phyloP scores from a whole-genome alignment of 257 asterid species.

The Perilla frutescens region DNA sequence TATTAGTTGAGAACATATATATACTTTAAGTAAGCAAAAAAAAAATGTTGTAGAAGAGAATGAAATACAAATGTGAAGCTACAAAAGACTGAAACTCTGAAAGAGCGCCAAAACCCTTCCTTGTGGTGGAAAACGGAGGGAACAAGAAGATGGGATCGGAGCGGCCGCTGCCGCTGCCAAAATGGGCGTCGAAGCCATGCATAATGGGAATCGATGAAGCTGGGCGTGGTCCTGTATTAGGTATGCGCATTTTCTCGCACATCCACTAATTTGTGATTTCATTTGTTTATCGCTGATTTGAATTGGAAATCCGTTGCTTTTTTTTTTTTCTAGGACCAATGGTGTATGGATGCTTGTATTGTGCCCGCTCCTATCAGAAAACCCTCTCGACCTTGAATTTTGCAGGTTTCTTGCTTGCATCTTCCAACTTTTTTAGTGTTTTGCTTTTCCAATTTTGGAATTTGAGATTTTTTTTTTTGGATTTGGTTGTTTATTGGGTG shows the following conservation, averaged over 20 bases:
- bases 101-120: slow-evolving; percentile 37
- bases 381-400: slow-evolving; percentile 80
- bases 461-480: slow-evolving; percentile 1
- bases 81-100: neutral
- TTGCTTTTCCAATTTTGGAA: neutral
- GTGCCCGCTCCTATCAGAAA: slow-evolving; percentile 80
- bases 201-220: slow-evolving; percentile 99
- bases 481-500: neutral
- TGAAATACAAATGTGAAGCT: neutral
- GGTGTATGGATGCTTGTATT: slow-evolving; percentile 95
- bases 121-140: slow-evolving; percentile 51
- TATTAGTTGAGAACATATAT: no score
- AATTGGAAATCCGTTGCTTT: neutral
- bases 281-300: slow-evolving; percentile 7
- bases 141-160: slow-evolving; percentile 55
- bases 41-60: neutral
- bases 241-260: slow-evolving; percentile 35
- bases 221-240: slow-evolving; percentile 98
- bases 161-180: slow-evolving; percentile 52
- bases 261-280: slow-evolving; percentile 12
- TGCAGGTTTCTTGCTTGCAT: slow-evolving; percentile 60
- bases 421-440: neutral
- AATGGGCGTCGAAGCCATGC: slow-evolving; percentile 90
- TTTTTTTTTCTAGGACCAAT: slow-evolving; percentile 73
- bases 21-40: neutral